Percentiles rank a stretch among this genome's conserved stretches.
Conservation (phyloP, 495 filamentous ascomycete genomes). For the Podospora sp. region DNA sequence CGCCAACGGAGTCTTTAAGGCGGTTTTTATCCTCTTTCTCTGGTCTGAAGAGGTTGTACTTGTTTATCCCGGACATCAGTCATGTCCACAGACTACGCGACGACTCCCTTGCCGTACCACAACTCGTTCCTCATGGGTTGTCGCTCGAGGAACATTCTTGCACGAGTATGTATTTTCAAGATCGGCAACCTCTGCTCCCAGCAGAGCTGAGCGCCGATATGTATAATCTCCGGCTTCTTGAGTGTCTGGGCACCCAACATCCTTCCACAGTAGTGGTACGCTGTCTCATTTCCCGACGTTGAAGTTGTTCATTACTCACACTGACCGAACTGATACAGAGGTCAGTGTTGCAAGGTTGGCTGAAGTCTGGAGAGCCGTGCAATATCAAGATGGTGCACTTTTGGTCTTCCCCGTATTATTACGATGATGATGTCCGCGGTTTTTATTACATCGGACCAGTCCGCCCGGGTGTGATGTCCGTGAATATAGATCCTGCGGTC, state of each 20-base stretch:
- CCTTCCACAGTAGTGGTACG: background rate
- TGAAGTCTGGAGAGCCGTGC: too few species aligned
- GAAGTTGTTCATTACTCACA: background rate
- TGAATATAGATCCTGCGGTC: too few species aligned
- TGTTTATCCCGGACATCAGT: background rate
- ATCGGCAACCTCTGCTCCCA: background rate
- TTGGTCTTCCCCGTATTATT: too few species aligned
- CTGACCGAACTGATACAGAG: background rate
- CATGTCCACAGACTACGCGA: too few species aligned
- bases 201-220: background rate
- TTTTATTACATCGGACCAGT: too few species aligned
- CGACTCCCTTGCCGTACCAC: background rate
- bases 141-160: background rate
- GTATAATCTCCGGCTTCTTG: background rate
- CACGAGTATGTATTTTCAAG: background rate
- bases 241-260: background rate
- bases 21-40: background rate
- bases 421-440: too few species aligned
- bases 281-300: background rate
- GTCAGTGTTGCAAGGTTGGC: too few species aligned
- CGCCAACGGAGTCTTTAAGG: background rate
- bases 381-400: too few species aligned
- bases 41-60: background rate
- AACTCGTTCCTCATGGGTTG: background rate
- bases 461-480: too few species aligned